These are phyloP conservation scores for Acacia concinna DNA, from an alignment of 331 rosid genomes.

Conservation along the genomic window DNA sequence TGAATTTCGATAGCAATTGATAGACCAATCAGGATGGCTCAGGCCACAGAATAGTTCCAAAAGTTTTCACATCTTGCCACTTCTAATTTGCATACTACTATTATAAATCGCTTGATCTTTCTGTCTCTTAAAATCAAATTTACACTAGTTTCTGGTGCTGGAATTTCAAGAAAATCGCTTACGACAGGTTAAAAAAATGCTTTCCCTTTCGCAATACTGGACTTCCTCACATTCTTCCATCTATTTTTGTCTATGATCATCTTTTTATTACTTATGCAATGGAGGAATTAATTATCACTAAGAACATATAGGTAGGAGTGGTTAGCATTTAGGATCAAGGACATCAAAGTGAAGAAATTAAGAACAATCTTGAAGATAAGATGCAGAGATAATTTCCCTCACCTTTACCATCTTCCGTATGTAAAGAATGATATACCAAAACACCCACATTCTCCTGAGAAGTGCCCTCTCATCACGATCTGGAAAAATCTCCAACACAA, in stretches of 20 bases:
- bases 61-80: conserved; percentile 34
- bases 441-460: conserved; percentile 21
- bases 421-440: conserved; percentile 29
- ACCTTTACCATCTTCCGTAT: conserved; percentile 38
- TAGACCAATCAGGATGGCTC: conserved; percentile 25
- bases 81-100: neutral
- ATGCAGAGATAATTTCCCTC: conserved; percentile 12
- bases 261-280: neutral
- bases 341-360: neutral
- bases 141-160: neutral
- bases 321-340: neutral
- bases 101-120: neutral
- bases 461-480: conserved; percentile 28
- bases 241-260: conserved; percentile 17
- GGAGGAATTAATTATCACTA: neutral
- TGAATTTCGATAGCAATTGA: conserved; percentile 35
- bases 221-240: neutral
- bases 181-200: neutral
- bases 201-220: conserved; percentile 11
- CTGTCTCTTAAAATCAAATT: neutral
- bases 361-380: neutral
- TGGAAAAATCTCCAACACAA: conserved; percentile 36
- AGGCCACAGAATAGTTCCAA: conserved; percentile 18
- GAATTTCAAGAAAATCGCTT: neutral
- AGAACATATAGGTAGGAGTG: neutral